Percentiles rank a stretch among this genome's conserved stretches.
Conservation (phyloP, 2,329 filamentous ascomycete species). For the Pseudocercospora vitis region DNA sequence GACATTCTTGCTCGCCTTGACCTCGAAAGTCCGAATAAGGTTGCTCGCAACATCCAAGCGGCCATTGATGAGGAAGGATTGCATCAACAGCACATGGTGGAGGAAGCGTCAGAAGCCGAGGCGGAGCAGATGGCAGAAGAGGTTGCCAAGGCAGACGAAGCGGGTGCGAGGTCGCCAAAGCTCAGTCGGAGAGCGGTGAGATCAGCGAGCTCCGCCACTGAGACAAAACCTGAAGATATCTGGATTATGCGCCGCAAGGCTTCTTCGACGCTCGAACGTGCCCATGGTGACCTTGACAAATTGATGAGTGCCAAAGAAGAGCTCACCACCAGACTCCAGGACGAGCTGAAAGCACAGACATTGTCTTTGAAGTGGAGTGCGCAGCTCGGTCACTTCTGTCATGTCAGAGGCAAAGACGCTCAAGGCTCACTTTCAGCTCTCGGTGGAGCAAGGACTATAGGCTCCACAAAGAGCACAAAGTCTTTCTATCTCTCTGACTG, state of each 20-base stretch:
- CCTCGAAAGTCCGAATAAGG: slow-evolving; percentile 63
- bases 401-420: slow-evolving; percentile 79
- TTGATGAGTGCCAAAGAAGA: slow-evolving; percentile 61
- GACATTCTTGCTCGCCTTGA: slow-evolving; percentile 57
- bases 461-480: slow-evolving; percentile 77
- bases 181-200: slow-evolving; percentile 28
- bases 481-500: slow-evolving; percentile 83
- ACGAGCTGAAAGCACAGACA: slow-evolving; percentile 55
- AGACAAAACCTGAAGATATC: slow-evolving; percentile 47
- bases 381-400: slow-evolving; percentile 83
- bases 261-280: slow-evolving; percentile 61
- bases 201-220: slow-evolving; percentile 14
- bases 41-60: slow-evolving; percentile 69
- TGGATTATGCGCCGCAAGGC: slow-evolving; percentile 67
- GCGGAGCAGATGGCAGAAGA: slow-evolving; percentile 73
- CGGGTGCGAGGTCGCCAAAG: slow-evolving; percentile 50
- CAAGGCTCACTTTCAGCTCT: slow-evolving; percentile 46
- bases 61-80: slow-evolving; percentile 93
- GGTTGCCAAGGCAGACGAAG: slow-evolving; percentile 66
- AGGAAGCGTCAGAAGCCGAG: slow-evolving; percentile 69
- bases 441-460: slow-evolving; percentile 58
- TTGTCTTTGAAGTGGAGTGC: slow-evolving; percentile 84
- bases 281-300: slow-evolving; percentile 67
- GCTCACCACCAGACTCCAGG: slow-evolving; percentile 63
- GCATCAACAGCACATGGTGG: slow-evolving; percentile 72